Evolutionary conservation across 768 basidiomycete species (phyloP).

Genomic region (Lyophyllum decastes): DNA sequence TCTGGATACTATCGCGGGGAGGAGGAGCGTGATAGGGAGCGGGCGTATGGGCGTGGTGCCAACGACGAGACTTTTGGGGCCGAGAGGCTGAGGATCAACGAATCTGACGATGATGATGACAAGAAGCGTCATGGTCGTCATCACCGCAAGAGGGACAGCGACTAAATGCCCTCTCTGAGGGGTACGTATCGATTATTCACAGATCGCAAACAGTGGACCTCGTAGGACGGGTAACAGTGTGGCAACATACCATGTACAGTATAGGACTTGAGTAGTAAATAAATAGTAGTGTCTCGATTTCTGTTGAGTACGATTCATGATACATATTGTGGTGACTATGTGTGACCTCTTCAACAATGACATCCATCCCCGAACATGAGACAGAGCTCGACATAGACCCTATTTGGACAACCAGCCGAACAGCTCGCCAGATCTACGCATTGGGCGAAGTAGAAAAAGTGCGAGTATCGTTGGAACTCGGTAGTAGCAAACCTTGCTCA

Average conservation of each 20-base stretch:
- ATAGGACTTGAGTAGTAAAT: not conserved
- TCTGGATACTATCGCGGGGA: conserved; percentile 12
- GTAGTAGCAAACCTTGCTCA: not conserved
- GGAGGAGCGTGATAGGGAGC: conserved; percentile 6
- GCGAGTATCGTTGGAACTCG: conserved; percentile 5
- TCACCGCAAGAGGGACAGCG: conserved; percentile 19
- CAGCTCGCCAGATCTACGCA: conserved; percentile 79
- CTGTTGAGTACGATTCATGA: not conserved
- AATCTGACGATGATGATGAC: conserved; percentile 31
- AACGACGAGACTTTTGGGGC: conserved; percentile 51
- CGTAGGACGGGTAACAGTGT: not conserved
- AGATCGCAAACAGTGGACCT: conserved; percentile 7
- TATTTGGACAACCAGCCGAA: conserved; percentile 80
- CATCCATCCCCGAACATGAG: conserved; percentile 32
- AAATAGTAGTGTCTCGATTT: not conserved
- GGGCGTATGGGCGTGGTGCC: conserved; percentile 17
- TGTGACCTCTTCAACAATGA: not conserved
- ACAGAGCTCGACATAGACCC: conserved; percentile 62
- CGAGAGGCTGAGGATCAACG: conserved; percentile 47
- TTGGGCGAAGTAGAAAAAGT: conserved; percentile 84
- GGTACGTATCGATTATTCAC: not conserved
- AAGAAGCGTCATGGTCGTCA: conserved; percentile 12
- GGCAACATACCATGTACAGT: not conserved
- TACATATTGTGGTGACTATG: conserved; percentile 10
- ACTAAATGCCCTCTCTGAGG: not conserved